Evolutionary conservation across 2,329 filamentous ascomycete species (phyloP), one percentile per base, ranked within the genome.

Genomic region (Apiospora phragmitis): DNA sequence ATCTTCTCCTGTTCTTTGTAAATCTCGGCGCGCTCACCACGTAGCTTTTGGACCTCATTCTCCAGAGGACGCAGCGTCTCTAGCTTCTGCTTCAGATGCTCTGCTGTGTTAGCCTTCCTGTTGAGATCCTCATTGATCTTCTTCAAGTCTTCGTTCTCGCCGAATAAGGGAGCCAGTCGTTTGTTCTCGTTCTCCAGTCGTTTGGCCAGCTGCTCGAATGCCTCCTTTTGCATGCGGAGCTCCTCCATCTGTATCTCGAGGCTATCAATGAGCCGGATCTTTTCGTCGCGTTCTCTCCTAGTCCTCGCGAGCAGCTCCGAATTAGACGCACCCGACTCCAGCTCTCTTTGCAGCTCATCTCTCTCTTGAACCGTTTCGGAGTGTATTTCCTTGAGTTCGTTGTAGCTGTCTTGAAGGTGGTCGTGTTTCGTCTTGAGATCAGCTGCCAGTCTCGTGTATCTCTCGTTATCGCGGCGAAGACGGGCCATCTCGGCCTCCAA

Each of bases 211-310:
- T 77, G 77, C 18, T 76, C 66, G n/a, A 80, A 75, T 35, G 80
- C 82, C 59, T 83, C 82, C 74, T 83, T 88, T 78, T 82, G 79
- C 21, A 82, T 78, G 24, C 82, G 81, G 72, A 86, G 80, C 42
- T 86, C 84, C 70, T 92, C 88, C 14, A 91, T 81, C 74, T 93
- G 88, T 26, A 87, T 86, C 78, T 95, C 93, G 74, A 94, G 88
- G 32, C 85, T 87, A 49, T 90, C 89, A 76, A 95, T 94, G 67
- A 94, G 84, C 71, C 91, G 87, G 78, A 93, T 91, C 76, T 92
- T 90, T 75, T 94, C 89, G 51, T 88, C 87, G 32, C 91, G 83
- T 74, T 87, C 67, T 41, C 68, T 70, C 47, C 45, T 72, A 47
- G 66, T 68, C 47, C 68, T 59, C 16, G 71, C 71, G 29, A 47